Conservation (phyloP, 352 stramenopile species). For the Pythium plurisporium region DNA sequence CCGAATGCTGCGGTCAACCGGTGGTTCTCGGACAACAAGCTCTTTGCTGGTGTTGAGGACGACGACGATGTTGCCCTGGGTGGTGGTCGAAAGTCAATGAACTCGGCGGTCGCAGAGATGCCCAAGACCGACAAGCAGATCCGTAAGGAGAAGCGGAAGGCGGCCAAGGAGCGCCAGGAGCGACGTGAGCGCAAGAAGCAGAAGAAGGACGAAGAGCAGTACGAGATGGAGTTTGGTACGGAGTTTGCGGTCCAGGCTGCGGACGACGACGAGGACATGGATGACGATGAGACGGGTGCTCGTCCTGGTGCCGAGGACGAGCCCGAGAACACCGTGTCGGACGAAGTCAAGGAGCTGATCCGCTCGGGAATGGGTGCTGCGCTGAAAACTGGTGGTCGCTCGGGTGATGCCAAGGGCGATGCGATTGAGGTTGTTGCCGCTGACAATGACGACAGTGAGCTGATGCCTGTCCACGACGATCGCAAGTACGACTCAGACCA, state of each 20-base stretch:
- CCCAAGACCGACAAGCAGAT: conserved; percentile 98
- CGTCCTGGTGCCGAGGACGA: conserved; percentile 6
- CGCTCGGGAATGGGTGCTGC: conserved; percentile 80
- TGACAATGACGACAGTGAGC: conserved; percentile 35
- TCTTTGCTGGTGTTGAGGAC: conserved; percentile 73
- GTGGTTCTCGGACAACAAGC: conserved; percentile 83
- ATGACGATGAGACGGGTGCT: conserved; percentile 26
- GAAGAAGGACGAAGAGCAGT: conserved; percentile 83
- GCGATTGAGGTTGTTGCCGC: conserved; percentile 48
- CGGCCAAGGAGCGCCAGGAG: conserved; percentile 90
- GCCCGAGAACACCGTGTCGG: conserved; percentile 21
- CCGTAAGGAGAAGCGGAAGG: conserved; percentile 96
- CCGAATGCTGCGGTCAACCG: conserved; percentile 67
- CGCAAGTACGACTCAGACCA: conserved; percentile 95
- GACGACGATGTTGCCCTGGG: conserved; percentile 19
- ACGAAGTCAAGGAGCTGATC: conserved; percentile 80
- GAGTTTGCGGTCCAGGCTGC: conserved; percentile 56
- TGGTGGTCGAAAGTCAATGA: conserved; percentile 15
- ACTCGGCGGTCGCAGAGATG: conserved; percentile 70
- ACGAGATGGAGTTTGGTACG: conserved; percentile 71
- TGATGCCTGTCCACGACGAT: conserved; percentile 68
- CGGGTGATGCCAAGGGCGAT: conserved; percentile 3
- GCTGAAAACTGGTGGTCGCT: conserved; percentile 15
- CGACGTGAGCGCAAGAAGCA: conserved; percentile 69
- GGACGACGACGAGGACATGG: conserved; percentile 33